These are phyloP conservation scores for Sistotremastrum suecicum DNA, from an alignment of 768 basidiomycete genomes.

Conservation along the genomic window DNA sequence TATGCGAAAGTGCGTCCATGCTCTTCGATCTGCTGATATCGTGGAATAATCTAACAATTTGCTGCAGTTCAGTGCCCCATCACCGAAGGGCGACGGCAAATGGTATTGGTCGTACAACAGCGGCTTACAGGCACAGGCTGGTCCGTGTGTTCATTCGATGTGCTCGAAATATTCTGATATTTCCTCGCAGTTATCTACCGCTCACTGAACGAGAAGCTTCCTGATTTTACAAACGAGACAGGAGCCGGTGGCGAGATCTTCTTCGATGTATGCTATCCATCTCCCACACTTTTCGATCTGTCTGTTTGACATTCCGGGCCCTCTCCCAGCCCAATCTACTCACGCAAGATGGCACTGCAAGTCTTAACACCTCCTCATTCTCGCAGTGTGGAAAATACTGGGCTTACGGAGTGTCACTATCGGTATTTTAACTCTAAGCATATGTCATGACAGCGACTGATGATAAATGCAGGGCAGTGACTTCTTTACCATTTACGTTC, in stretches of 20 bases:
- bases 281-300: not conserved
- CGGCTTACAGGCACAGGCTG: slow-evolving; percentile 57
- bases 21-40: not conserved
- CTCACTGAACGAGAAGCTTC: slow-evolving; percentile 37
- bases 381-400: slow-evolving; percentile 56
- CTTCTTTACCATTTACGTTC: slow-evolving; percentile 53
- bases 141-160: slow-evolving; percentile 7
- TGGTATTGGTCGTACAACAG: slow-evolving; percentile 80
- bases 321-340: slow-evolving; percentile 50
- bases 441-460: too few species aligned
- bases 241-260: slow-evolving; percentile 51
- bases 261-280: slow-evolving; percentile 44
- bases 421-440: too few species aligned
- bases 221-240: slow-evolving; percentile 32
- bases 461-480: slow-evolving; percentile 59
- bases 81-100: slow-evolving; percentile 43
- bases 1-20: slow-evolving; percentile 28
- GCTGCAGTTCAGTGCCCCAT: slow-evolving; percentile 47
- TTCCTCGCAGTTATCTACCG: slow-evolving; percentile 40
- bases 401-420: slow-evolving; percentile 64
- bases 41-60: slow-evolving; percentile 1
- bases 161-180: not conserved
- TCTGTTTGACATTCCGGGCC: not conserved
- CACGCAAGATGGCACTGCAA: slow-evolving; percentile 56
- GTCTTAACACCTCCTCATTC: slow-evolving; percentile 44